phyloP scores from a whole-genome alignment of 768 basidiomycete species.

The Lentinula edodes region DNA sequence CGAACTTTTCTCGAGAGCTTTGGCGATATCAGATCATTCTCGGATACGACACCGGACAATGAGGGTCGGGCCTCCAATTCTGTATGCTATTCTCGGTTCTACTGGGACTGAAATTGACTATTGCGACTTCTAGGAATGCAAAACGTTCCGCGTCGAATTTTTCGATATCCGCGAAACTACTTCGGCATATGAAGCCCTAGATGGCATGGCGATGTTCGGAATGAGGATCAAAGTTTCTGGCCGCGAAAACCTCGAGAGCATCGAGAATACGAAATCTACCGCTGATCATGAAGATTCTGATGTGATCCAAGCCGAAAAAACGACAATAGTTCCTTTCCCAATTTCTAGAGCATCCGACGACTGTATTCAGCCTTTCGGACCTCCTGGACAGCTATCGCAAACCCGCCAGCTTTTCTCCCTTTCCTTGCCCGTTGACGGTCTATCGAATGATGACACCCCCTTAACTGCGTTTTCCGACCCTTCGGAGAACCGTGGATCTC shows the following conservation, averaged over 20 bases:
- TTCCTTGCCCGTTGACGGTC: slow-evolving; percentile 8
- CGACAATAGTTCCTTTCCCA: slow-evolving; percentile 14
- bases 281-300: neutral
- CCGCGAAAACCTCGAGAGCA: slow-evolving; percentile 16
- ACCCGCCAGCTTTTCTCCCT: slow-evolving; percentile 24
- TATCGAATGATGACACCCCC: slow-evolving; percentile 7
- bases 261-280: neutral
- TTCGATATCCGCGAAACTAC: slow-evolving; percentile 59
- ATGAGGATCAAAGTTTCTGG: slow-evolving; percentile 42
- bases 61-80: slow-evolving; percentile 6
- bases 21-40: slow-evolving; percentile 27
- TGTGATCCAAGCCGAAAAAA: neutral
- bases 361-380: slow-evolving; percentile 4
- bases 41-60: slow-evolving; percentile 15
- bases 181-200: slow-evolving; percentile 43
- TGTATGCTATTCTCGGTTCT: slow-evolving; percentile 14
- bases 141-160: slow-evolving; percentile 58
- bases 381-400: slow-evolving; percentile 28
- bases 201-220: slow-evolving; percentile 45
- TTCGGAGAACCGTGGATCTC: neutral
- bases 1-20: slow-evolving; percentile 28
- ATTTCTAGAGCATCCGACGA: slow-evolving; percentile 8
- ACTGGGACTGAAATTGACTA: neutral
- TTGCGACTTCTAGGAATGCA: slow-evolving; percentile 12
- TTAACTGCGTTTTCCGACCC: neutral